Base-by-base conservation (phyloP, 2,329 filamentous ascomycete species). In the Colletotrichum sp. region DNA sequence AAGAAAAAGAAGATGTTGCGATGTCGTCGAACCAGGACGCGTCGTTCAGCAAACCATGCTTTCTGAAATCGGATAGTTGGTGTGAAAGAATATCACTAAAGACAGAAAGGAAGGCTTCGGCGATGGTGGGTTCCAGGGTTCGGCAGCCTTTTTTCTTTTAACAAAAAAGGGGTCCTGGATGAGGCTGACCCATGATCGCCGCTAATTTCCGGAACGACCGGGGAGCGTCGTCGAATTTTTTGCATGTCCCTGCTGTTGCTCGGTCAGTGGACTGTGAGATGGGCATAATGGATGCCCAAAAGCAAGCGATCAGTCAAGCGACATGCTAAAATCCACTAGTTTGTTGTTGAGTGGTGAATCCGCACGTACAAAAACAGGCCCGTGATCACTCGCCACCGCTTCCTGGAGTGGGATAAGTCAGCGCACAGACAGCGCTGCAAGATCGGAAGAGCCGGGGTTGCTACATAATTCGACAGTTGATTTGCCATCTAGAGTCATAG, bases 111-210 rank as follows among this genome's bases (percentile, higher is more conserved):
- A 39, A 36, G 55, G 36, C 39, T 39, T 57, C 27, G 39, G 7
- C 19, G 36, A 30, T 16, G 55, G 34, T 63, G 22, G 25, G 28
- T 12, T 34, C 28, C 30, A 36, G 30, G 48, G 13, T 71, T 27
- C 22, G 61, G 44, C 44, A 48, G 27, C n/a, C n/a, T 65, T 74
- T 72, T 39, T 27, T 27, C 30, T 76, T 67, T 52, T 52, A 13
- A 52, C 44, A 22, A 32, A 61, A 66, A 60, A 32, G 63, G 63
- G 73, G 36, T 39, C 69, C 63, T 68, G 34, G 55, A 34, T 44
- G 57, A 75, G 69, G 73, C 73, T 63, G 69, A 60, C 63, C 67
- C 48, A 61, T 72, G 73, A 68, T 70, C 60, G 71, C 48, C 66
- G 22, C 65, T 70, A 64, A 60, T 70, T 74, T 64, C 55, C 69